Evolutionary conservation across 176 grass and related monocot genomes (phyloP).

Genomic region (Cocos nucifera): DNA sequence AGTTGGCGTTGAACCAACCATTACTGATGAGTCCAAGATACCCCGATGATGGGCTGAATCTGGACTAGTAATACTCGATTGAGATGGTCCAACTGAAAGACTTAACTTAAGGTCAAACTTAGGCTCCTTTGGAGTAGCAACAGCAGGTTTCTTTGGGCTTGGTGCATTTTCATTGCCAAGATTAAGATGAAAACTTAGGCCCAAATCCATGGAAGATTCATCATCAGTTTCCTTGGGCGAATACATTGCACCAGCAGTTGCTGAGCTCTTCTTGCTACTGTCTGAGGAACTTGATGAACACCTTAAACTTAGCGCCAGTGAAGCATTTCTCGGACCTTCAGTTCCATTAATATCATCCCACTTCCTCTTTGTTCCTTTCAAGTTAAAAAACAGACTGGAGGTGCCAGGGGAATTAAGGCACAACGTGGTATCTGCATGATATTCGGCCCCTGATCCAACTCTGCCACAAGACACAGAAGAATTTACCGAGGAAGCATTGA

Average conservation of each 20-base stretch:
- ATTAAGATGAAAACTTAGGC: slow-evolving; percentile 14
- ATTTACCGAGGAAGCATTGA: slow-evolving; percentile 1
- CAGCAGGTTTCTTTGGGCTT: slow-evolving; percentile 7
- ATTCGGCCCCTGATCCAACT: slow-evolving; percentile 1
- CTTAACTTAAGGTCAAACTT: slow-evolving; percentile 22
- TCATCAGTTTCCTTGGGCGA: slow-evolving; percentile 17
- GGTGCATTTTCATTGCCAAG: slow-evolving; percentile 13
- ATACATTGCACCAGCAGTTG: slow-evolving; percentile 14
- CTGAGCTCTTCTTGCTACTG: slow-evolving; percentile 14
- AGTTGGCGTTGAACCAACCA: not conserved
- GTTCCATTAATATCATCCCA: slow-evolving; percentile 10
- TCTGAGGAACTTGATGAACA: slow-evolving; percentile 12
- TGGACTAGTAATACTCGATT: slow-evolving; percentile 13
- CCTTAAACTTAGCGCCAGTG: slow-evolving; percentile 9
- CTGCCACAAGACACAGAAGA: not conserved
- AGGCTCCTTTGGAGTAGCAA: slow-evolving; percentile 5
- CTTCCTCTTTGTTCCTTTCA: slow-evolving; percentile 15
- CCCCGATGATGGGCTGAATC: not conserved
- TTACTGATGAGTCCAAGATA: slow-evolving; percentile 5
- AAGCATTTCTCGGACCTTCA: not conserved
- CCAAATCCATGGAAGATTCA: slow-evolving; percentile 18
- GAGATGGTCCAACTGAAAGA: slow-evolving; percentile 13
- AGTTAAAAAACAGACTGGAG: not conserved
- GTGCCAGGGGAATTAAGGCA: not conserved
- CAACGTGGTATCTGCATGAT: slow-evolving; percentile 18